phyloP scores from a whole-genome alignment of 1,284 basidiomycete genomes.

The Uromyces viciae-fabae region DNA sequence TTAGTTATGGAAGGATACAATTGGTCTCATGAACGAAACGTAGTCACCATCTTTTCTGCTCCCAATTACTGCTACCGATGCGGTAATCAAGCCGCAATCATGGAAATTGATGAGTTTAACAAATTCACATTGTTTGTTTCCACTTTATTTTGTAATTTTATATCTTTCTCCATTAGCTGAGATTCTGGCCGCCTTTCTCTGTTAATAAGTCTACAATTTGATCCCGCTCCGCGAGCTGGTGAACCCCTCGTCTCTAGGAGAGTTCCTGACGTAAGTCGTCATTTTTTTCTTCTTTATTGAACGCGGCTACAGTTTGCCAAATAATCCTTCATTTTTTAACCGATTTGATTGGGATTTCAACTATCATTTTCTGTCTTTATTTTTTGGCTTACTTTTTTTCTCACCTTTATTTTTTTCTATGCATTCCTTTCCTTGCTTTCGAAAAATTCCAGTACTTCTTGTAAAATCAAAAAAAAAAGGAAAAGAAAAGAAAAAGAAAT shows the following conservation, averaged over 20 bases:
- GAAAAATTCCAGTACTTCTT: not conserved
- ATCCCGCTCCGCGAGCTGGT: slow-evolving; percentile 94
- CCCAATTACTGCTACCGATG: slow-evolving; percentile 99
- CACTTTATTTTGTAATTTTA: too few relatives aligned
- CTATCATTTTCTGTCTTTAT: not conserved
- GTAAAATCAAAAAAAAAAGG: too few relatives aligned
- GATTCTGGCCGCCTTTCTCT: not conserved
- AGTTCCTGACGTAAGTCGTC: slow-evolving; percentile 77
- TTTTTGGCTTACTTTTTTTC: not conserved
- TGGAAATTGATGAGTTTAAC: slow-evolving; percentile 99
- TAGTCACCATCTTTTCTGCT: slow-evolving; percentile 99
- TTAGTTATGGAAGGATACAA: slow-evolving; percentile 97
- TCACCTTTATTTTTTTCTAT: not conserved
- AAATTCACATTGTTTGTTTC: slow-evolving; percentile 56
- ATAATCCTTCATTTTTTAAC: not conserved
- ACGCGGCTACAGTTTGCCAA: not conserved
- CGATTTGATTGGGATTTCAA: not conserved
- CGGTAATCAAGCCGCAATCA: slow-evolving; percentile 98
- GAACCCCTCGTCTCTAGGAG: slow-evolving; percentile 96
- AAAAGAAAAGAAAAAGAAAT: too few relatives aligned
- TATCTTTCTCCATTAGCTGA: slow-evolving; percentile 16
- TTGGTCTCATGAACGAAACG: slow-evolving; percentile 98
- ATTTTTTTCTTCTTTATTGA: not conserved
- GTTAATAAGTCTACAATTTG: slow-evolving; percentile 83
- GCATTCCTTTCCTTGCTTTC: not conserved